Percentiles rank a stretch among this genome's conserved stretches.
Evolutionary conservation across 2,329 filamentous ascomycete species (phyloP).

Genomic region (Thermomyces lanuginosus): DNA sequence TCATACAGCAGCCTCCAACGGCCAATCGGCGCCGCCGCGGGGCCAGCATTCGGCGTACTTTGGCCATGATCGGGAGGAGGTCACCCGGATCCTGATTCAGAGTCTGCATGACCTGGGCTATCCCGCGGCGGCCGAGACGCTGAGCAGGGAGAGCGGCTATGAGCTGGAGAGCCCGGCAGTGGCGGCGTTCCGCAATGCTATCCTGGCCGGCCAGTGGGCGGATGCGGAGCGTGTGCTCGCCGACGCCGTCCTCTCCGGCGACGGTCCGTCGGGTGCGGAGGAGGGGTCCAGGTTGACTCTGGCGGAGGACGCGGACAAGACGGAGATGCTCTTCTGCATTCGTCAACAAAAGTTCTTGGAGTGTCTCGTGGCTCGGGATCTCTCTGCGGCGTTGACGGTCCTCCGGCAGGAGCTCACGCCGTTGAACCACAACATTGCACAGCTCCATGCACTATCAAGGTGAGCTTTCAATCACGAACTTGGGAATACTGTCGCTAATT

Average conservation of each 20-base stretch:
- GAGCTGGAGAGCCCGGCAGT: slow-evolving; percentile 75
- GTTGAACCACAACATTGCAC: slow-evolving; percentile 58
- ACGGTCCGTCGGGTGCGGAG: slow-evolving; percentile 11
- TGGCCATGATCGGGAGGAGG: slow-evolving; percentile 81
- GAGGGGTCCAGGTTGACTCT: slow-evolving; percentile 54
- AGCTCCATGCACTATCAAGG: slow-evolving; percentile 69
- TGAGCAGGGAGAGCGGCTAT: slow-evolving; percentile 71
- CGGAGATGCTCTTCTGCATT: slow-evolving; percentile 72
- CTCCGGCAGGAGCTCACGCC: slow-evolving; percentile 77
- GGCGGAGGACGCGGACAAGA: slow-evolving; percentile 55
- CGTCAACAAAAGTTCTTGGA: slow-evolving; percentile 92
- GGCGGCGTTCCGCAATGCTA: slow-evolving; percentile 65
- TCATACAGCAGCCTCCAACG: slow-evolving; percentile 25
- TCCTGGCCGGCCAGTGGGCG: slow-evolving; percentile 65
- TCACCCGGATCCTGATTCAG: slow-evolving; percentile 84
- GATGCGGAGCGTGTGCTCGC: slow-evolving; percentile 65
- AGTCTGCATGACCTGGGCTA: slow-evolving; percentile 82
- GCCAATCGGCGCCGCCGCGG: slow-evolving; percentile 19
- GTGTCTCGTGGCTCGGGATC: slow-evolving; percentile 60
- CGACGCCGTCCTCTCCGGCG: slow-evolving; percentile 30
- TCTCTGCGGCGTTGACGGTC: slow-evolving; percentile 60
- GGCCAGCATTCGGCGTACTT: slow-evolving; percentile 41
- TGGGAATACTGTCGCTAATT: background rate
- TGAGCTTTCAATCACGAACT: slow-evolving; percentile 16
- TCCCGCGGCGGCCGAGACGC: slow-evolving; percentile 52